These are phyloP conservation scores for Tuber indicum DNA, from an alignment of 495 filamentous ascomycete species.

Conservation along the genomic window DNA sequence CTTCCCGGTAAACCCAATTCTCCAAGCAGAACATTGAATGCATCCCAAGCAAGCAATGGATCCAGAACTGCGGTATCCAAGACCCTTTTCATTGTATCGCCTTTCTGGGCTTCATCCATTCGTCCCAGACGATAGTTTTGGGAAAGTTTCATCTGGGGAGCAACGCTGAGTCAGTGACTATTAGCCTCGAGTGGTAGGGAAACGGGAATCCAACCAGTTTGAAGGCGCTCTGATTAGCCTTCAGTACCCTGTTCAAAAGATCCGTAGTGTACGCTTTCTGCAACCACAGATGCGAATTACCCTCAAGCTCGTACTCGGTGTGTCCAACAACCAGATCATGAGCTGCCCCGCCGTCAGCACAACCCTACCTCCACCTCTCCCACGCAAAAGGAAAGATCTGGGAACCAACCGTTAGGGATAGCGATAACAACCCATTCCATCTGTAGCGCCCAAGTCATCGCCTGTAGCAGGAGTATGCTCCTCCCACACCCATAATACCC, in stretches of 20 bases:
- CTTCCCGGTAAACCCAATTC: constrained; percentile 60
- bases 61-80: constrained; percentile 65
- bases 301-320: constrained; percentile 70
- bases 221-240: constrained; percentile 66
- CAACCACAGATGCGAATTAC: constrained; percentile 56
- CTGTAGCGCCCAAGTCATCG: constrained; percentile 70
- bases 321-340: constrained; percentile 72
- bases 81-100: constrained; percentile 61
- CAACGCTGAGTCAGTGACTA: neutral
- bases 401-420: constrained; percentile 73
- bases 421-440: constrained; percentile 84
- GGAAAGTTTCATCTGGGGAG: neutral
- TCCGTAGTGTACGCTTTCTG: constrained; percentile 69
- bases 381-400: constrained; percentile 17
- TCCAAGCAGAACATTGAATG: constrained; percentile 73
- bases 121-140: constrained; percentile 37
- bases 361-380: neutral
- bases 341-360: constrained; percentile 48
- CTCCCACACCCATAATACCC: constrained; percentile 74
- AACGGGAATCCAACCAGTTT: neutral
- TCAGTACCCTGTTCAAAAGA: constrained; percentile 61
- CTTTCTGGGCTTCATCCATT: constrained; percentile 51
- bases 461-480: constrained; percentile 77
- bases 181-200: neutral
- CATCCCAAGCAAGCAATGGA: constrained; percentile 65